These are phyloP conservation scores for Stephanodiscus minutulus DNA, from an alignment of 108 stramenopile genomes.

Conservation along the genomic window DNA sequence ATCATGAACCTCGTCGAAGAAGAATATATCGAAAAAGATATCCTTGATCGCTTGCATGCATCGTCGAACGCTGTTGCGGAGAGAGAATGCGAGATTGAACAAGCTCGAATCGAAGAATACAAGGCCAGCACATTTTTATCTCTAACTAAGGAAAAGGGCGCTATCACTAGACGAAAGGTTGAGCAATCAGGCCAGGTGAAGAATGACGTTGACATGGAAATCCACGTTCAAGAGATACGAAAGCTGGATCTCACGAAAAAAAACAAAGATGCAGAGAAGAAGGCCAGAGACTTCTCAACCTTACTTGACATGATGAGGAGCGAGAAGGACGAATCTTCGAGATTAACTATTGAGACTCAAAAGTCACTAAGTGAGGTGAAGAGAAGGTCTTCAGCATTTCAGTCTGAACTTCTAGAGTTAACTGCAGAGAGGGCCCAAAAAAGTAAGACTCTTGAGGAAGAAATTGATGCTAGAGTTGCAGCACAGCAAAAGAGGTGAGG, in stretches of 20 bases:
- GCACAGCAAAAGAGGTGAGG: conserved; percentile 5
- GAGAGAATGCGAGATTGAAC: neutral
- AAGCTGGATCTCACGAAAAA: conserved; percentile 21
- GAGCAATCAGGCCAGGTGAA: conserved; percentile 9
- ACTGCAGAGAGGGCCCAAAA: conserved; percentile 11
- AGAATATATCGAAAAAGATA: neutral
- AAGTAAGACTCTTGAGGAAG: neutral
- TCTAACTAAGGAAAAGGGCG: neutral
- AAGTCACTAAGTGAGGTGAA: conserved; percentile 1
- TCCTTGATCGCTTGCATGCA: conserved; percentile 1
- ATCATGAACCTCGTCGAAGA: neutral
- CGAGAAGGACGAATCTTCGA: conserved; percentile 14
- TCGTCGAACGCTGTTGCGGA: neutral
- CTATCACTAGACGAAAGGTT: conserved; percentile 11
- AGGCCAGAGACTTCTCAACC: neutral
- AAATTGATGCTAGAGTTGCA: conserved; percentile 5
- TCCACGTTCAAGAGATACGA: conserved; percentile 19
- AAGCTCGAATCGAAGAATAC: neutral
- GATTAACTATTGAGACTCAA: neutral
- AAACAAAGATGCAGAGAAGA: conserved; percentile 8
- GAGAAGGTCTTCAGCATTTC: neutral
- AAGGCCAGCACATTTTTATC: neutral
- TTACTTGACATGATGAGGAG: conserved; percentile 7
- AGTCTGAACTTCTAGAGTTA: neutral
- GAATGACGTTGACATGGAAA: conserved; percentile 7